A percentile compares a stretch with the other conserved stretches of the same genome.
These are phyloP conservation scores for Firmiana major DNA, from an alignment of 345 rosid species.

Conservation along the genomic window DNA sequence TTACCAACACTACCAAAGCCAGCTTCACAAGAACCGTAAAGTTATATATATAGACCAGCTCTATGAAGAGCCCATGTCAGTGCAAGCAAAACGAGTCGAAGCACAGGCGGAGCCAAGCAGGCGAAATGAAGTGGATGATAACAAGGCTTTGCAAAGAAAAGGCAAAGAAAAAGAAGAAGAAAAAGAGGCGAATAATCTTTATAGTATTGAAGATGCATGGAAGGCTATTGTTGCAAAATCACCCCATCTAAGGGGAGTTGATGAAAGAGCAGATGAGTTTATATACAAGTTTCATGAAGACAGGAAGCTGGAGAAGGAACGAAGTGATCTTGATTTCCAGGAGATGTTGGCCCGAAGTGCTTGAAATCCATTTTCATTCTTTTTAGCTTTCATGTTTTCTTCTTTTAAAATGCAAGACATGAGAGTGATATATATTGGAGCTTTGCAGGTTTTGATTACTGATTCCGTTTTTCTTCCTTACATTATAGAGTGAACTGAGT, in stretches of 20 bases:
- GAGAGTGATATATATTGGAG: background rate
- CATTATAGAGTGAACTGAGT: background rate
- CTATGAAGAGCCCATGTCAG: conserved; percentile 20
- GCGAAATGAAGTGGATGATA: background rate
- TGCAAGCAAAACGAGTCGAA: conserved; percentile 11
- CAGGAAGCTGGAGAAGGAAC: conserved; percentile 61
- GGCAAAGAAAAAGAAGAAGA: conserved; percentile 12
- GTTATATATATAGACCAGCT: conserved; percentile 47
- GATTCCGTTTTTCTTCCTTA: background rate
- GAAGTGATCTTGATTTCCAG: conserved; percentile 53
- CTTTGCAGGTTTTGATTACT: background rate
- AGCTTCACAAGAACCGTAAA: conserved; percentile 16
- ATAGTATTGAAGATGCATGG: conserved; percentile 79
- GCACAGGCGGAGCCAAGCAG: conserved; percentile 29
- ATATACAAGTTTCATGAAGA: conserved; percentile 60
- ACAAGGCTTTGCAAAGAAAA: background rate
- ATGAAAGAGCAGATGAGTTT: conserved; percentile 87
- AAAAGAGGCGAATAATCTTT: conserved; percentile 23
- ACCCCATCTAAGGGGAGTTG: conserved; percentile 68
- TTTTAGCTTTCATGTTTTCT: conserved; percentile 1
- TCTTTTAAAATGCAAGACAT: background rate
- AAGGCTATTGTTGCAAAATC: conserved; percentile 66
- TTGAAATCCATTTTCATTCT: conserved; percentile 7
- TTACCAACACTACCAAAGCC: conserved; percentile 27
- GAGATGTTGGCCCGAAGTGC: conserved; percentile 69